Percentiles rank a stretch among this genome's conserved stretches.
phyloP scores from a whole-genome alignment of 306 rosid species.

The Cicer judaicum region DNA sequence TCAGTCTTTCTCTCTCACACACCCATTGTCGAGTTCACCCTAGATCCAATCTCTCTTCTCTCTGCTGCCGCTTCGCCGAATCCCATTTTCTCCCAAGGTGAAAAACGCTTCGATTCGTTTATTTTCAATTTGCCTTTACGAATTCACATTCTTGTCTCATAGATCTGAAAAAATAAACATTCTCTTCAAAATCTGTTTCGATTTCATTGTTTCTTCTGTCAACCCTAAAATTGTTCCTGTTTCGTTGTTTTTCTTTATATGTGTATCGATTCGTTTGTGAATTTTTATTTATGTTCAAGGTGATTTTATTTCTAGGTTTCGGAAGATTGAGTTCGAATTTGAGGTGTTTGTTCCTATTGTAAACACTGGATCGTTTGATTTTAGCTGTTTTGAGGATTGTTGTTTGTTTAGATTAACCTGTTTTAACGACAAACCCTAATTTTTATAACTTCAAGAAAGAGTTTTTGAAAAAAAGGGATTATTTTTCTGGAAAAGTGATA shows the following conservation, averaged over 20 bases:
- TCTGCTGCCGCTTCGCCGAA: constrained; percentile 6
- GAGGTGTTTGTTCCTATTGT: neutral
- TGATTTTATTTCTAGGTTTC: neutral
- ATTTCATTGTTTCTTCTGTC: neutral
- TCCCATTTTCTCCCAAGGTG: constrained; percentile 20
- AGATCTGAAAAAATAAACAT: constrained; percentile 23
- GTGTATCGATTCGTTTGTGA: neutral
- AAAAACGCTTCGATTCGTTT: neutral
- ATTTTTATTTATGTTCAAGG: neutral
- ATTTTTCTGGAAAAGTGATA: neutral
- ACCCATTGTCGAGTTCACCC: constrained; percentile 11
- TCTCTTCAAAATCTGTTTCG: neutral
- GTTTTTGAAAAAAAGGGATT: neutral
- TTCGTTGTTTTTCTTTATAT: neutral
- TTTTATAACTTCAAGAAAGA: neutral
- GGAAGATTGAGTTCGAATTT: neutral
- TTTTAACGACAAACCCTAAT: neutral
- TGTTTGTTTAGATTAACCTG: neutral
- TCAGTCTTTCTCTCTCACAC: neutral
- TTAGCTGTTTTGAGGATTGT: neutral
- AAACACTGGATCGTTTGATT: neutral
- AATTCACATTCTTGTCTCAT: constrained; percentile 1
- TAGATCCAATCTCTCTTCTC: constrained; percentile 29
- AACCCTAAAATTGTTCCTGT: neutral
- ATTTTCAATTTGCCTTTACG: neutral